Evolutionary conservation across 176 grass and related monocot genomes (phyloP).

Genomic region (Avena eriantha): DNA sequence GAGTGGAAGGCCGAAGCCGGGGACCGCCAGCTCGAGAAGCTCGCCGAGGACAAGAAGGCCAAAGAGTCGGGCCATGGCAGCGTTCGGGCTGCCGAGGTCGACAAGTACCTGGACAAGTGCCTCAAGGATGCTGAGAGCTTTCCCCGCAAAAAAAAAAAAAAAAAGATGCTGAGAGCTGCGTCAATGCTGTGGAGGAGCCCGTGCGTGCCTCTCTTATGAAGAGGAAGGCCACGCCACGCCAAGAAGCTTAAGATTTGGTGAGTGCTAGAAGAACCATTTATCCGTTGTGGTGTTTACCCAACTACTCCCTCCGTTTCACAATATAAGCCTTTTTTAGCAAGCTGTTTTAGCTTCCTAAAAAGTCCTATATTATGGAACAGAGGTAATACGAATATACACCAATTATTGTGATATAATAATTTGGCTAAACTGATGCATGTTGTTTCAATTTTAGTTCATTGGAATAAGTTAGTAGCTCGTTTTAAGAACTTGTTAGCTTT

Average conservation of each 20-base stretch:
- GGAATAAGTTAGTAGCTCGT: background rate
- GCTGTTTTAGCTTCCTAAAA: too few relatives aligned
- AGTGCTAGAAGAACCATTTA: constrained; percentile 20
- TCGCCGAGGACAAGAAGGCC: constrained; percentile 85
- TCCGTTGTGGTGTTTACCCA: background rate
- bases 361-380: background rate
- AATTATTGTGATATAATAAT: background rate
- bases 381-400: background rate
- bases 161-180: constrained; percentile 78
- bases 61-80: constrained; percentile 57
- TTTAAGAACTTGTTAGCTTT: background rate
- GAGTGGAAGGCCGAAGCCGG: constrained; percentile 86
- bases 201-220: constrained; percentile 82
- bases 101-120: constrained; percentile 91
- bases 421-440: background rate
- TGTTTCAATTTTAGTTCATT: constrained; percentile 1
- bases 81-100: constrained; percentile 58
- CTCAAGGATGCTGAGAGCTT: constrained; percentile 78
- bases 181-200: constrained; percentile 74
- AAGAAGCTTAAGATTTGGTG: constrained; percentile 94
- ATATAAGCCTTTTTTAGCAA: too few relatives aligned
- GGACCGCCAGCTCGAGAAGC: constrained; percentile 78
- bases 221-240: constrained; percentile 64
- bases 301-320: background rate
- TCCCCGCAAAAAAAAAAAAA: too few relatives aligned